A percentile compares a stretch with the other conserved stretches of the same genome.
These are phyloP conservation scores for Candida saitoana DNA, from an alignment of 805 yeast species.

Conservation along the genomic window DNA sequence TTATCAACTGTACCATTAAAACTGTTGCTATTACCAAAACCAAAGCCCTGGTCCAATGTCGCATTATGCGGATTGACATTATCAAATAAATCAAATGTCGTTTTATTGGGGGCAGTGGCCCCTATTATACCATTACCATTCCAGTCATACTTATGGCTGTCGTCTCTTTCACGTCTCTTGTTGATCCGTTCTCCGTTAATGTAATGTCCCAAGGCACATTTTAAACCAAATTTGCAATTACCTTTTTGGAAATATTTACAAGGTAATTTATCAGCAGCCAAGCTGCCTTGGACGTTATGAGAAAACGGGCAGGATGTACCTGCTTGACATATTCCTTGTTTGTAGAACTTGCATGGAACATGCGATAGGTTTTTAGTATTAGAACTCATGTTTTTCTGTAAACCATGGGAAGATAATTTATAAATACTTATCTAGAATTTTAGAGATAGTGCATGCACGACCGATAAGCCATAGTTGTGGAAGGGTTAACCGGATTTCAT, in stretches of 20 bases:
- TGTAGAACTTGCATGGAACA: constrained; percentile 92
- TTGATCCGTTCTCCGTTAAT: constrained; percentile 82
- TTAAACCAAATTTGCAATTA: constrained; percentile 91
- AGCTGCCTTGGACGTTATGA: constrained; percentile 61
- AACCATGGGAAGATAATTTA: not conserved
- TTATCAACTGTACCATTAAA: not conserved
- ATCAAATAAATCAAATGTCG: too few species aligned
- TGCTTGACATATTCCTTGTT: constrained; percentile 93
- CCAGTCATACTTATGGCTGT: not conserved
- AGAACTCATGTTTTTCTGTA: not conserved
- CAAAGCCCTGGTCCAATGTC: too few species aligned
- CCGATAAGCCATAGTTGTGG: constrained; percentile 2
- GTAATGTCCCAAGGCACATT: constrained; percentile 91
- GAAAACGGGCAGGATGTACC: constrained; percentile 90
- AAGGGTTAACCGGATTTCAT: too few species aligned
- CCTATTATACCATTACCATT: not conserved
- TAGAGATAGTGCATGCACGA: not conserved
- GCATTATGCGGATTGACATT: too few species aligned
- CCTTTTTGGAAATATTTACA: constrained; percentile 96
- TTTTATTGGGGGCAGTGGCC: too few species aligned
- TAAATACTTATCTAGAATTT: not conserved
- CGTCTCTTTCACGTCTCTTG: constrained; percentile 23
- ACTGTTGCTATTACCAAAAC: not conserved
- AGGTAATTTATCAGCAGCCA: constrained; percentile 52
- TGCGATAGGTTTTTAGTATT: constrained; percentile 63